Percentiles rank a stretch among this genome's conserved stretches.
phyloP scores from a whole-genome alignment of 257 asterid genomes.

The Solanum lycopersicoides region DNA sequence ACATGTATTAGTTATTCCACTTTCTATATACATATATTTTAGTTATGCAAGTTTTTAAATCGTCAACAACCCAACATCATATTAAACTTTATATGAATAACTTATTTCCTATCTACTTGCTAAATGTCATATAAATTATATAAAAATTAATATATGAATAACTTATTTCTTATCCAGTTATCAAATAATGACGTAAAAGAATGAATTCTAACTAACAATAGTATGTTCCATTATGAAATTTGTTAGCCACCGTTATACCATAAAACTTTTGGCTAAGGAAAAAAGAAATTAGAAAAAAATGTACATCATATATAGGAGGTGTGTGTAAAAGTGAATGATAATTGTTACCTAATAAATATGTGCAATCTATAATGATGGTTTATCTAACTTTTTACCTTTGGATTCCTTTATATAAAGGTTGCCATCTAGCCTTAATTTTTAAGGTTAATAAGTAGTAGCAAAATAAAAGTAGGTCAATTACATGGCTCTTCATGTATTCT shows the following conservation, averaged over 20 bases:
- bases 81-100: too few relatives aligned
- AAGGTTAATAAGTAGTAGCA: background rate
- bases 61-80: background rate
- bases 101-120: too few relatives aligned
- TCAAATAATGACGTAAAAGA: too few relatives aligned
- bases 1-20: background rate
- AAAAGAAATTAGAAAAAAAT: background rate
- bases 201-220: background rate
- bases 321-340: background rate
- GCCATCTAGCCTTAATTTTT: background rate
- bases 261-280: background rate
- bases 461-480: background rate
- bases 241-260: background rate
- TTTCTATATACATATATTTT: too few relatives aligned
- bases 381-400: background rate
- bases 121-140: too few relatives aligned
- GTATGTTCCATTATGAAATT: background rate
- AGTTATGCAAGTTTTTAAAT: too few relatives aligned
- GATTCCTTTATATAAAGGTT: background rate
- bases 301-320: background rate
- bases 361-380: background rate
- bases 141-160: too few relatives aligned
- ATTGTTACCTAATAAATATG: background rate
- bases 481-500: conserved; percentile 12
- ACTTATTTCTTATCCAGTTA: background rate